phyloP scores from a whole-genome alignment of 306 rosid species.

The Lagenaria siceraria region DNA sequence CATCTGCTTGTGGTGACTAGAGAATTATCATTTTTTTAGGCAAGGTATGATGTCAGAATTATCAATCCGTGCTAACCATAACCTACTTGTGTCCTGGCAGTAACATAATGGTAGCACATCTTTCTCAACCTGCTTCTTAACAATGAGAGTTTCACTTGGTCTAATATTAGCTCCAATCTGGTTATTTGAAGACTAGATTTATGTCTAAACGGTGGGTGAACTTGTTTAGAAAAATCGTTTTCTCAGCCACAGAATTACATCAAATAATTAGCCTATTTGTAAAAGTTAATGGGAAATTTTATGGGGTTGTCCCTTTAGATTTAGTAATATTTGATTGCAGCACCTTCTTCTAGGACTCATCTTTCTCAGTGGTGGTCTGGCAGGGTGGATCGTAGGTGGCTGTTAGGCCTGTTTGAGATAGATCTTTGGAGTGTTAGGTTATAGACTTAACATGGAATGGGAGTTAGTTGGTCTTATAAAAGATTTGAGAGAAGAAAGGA shows the following conservation, averaged over 20 bases:
- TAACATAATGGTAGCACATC: background rate
- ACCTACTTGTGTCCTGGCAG: background rate
- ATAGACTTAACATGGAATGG: background rate
- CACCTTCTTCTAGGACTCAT: background rate
- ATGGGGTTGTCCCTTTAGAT: background rate
- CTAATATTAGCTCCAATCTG: background rate
- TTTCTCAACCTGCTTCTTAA: background rate
- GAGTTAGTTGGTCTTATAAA: background rate
- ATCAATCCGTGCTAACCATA: background rate
- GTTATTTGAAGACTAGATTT: background rate
- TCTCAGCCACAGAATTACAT: background rate
- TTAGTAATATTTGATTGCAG: background rate
- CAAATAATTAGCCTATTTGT: background rate
- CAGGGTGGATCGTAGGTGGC: background rate
- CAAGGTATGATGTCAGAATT: background rate
- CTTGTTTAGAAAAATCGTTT: background rate
- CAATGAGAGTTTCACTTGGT: background rate
- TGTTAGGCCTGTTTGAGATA: background rate
- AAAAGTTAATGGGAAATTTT: background rate
- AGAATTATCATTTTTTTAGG: background rate
- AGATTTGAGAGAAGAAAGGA: background rate
- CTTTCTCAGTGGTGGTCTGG: background rate
- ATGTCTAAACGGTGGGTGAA: background rate
- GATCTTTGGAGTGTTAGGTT: background rate
- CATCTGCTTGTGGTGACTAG: background rate